phyloP scores from a whole-genome alignment of 2,329 filamentous ascomycete species.

The Colletotrichum viniferum region DNA sequence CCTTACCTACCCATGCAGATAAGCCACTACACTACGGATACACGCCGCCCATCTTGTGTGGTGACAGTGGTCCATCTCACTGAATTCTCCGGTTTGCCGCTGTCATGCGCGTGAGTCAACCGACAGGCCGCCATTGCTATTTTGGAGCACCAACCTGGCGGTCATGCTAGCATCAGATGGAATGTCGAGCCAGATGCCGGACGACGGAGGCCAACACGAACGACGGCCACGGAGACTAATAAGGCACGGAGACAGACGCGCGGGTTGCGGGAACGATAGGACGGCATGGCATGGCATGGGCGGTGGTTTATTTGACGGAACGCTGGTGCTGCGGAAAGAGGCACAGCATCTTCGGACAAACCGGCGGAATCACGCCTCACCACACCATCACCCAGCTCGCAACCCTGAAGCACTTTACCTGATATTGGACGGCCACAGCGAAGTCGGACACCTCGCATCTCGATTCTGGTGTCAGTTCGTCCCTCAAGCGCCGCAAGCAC shows the following conservation, averaged over 20 bases:
- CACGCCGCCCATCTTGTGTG: not conserved
- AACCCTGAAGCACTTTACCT: not conserved
- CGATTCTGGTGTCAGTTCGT: not conserved
- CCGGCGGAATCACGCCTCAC: not conserved
- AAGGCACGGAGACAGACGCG: not conserved
- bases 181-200: not conserved
- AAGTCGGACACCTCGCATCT: not conserved
- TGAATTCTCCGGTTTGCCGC: not conserved
- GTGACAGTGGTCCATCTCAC: not conserved
- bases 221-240: not conserved
- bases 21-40: not conserved
- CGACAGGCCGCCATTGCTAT: not conserved
- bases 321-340: not conserved
- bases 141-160: not conserved
- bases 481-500: not conserved
- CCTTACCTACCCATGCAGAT: not conserved
- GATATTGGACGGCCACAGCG: not conserved
- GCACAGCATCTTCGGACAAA: not conserved
- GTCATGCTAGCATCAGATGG: constrained; percentile 1
- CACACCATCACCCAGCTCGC: not conserved
- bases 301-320: not conserved
- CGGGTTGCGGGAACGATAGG: not conserved
- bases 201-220: not conserved
- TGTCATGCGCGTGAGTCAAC: constrained; percentile 19
- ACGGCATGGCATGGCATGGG: not conserved